These are phyloP conservation scores for Tieghemiomyces parasiticus DNA, from an alignment of 192 early-diverging fungal species.

Conservation along the genomic window DNA sequence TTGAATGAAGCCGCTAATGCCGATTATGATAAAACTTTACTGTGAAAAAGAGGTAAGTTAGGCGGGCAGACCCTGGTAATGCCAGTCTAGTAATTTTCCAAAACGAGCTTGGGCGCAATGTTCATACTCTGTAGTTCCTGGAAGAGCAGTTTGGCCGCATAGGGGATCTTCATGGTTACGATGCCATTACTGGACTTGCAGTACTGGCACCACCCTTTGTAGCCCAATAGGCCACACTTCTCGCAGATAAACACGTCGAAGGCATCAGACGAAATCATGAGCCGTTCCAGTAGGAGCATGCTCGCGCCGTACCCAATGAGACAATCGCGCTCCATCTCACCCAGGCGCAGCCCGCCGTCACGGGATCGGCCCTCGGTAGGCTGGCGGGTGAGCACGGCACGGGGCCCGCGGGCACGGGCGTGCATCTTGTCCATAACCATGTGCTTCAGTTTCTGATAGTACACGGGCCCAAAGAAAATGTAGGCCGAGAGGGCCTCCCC, in stretches of 20 bases:
- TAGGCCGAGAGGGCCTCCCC: constrained; percentile 87
- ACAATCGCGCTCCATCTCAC: constrained; percentile 98
- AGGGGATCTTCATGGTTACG: constrained; percentile 88
- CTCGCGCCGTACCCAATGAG: constrained; percentile 93
- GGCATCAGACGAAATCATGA: constrained; percentile 84
- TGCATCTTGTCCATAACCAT: constrained; percentile 99
- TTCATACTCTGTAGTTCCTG: constrained; percentile 98
- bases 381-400: constrained; percentile 81
- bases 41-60: too few relatives aligned
- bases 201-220: constrained; percentile 81
- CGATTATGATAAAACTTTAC: too few relatives aligned
- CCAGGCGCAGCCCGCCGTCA: constrained; percentile 92
- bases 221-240: constrained; percentile 80
- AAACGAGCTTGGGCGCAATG: constrained; percentile 62
- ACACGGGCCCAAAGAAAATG: constrained; percentile 92
- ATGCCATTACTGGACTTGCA: constrained; percentile 76
- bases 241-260: constrained; percentile 89
- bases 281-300: constrained; percentile 81
- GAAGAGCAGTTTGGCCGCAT: constrained; percentile 95
- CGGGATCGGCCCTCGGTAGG: constrained; percentile 94
- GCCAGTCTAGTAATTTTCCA: constrained; percentile 39
- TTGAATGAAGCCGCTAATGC: too few relatives aligned
- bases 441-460: constrained; percentile 97
- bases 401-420: constrained; percentile 80
- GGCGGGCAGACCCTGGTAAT: too few relatives aligned